These are phyloP conservation scores for Kwoniella heveanensis DNA, from an alignment of 768 basidiomycete species.

Conservation along the genomic window DNA sequence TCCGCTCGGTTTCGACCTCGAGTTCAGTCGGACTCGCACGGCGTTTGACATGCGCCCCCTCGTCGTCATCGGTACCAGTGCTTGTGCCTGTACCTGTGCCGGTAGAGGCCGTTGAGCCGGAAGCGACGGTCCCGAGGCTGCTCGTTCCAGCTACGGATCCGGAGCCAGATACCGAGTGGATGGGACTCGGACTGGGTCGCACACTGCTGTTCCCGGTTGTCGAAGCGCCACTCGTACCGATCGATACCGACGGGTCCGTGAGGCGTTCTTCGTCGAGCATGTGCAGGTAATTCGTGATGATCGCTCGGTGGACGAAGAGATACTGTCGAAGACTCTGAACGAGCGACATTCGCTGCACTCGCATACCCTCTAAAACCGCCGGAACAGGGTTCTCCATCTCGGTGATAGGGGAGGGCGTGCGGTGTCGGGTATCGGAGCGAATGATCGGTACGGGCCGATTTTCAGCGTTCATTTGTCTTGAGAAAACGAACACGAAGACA, in stretches of 20 bases:
- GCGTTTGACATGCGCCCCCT: conserved; percentile 44
- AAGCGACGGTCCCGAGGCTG: background rate
- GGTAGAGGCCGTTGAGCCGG: background rate
- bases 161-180: background rate
- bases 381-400: conserved; percentile 73
- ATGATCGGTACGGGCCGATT: conserved; percentile 56
- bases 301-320: conserved; percentile 78
- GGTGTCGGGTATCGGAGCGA: conserved; percentile 22
- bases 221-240: too few species aligned
- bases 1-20: background rate
- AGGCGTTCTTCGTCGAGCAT: conserved; percentile 42
- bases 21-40: conserved; percentile 50
- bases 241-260: background rate
- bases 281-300: conserved; percentile 47
- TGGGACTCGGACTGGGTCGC: background rate
- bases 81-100: conserved; percentile 11
- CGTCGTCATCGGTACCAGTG: conserved; percentile 44
- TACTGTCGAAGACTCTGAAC: conserved; percentile 95
- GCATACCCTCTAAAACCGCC: conserved; percentile 85
- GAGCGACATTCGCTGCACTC: conserved; percentile 93
- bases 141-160: background rate
- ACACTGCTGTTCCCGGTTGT: background rate
- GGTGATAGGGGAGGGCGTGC: conserved; percentile 62
- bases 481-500: background rate
- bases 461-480: background rate